A percentile compares a stretch with the other conserved stretches of the same genome.
phyloP scores from a whole-genome alignment of 2,329 filamentous ascomycete genomes.

The Rhexocercosporidium sp. region DNA sequence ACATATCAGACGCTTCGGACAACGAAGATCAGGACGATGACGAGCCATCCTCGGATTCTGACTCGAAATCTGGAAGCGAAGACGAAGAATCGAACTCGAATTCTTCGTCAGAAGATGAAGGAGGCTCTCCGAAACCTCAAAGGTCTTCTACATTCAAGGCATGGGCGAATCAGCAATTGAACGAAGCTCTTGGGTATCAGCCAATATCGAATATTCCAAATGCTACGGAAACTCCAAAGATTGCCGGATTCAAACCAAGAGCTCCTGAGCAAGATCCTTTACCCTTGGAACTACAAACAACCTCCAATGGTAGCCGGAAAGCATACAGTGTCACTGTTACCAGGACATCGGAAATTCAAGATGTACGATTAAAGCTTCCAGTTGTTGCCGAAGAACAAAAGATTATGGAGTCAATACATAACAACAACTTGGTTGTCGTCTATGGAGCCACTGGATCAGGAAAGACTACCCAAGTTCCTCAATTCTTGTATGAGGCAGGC shows the following conservation, averaged over 20 bases:
- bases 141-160: slow-evolving; percentile 80
- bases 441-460: slow-evolving; percentile 96
- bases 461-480: slow-evolving; percentile 96
- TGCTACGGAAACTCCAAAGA: slow-evolving; percentile 54
- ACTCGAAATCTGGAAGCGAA: slow-evolving; percentile 33
- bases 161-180: slow-evolving; percentile 88
- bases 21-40: slow-evolving; percentile 36
- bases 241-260: slow-evolving; percentile 68
- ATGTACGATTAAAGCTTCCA: slow-evolving; percentile 78
- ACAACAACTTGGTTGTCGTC: slow-evolving; percentile 86
- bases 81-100: slow-evolving; percentile 33
- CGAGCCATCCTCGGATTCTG: slow-evolving; percentile 11
- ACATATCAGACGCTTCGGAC: slow-evolving; percentile 38
- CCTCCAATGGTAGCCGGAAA: slow-evolving; percentile 67
- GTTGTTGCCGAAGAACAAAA: slow-evolving; percentile 95
- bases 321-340: slow-evolving; percentile 76
- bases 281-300: slow-evolving; percentile 66
- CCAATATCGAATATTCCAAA: slow-evolving; percentile 47
- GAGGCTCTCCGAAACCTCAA: slow-evolving; percentile 45
- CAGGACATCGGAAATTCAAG: slow-evolving; percentile 75
- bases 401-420: slow-evolving; percentile 97
- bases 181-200: slow-evolving; percentile 76
- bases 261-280: slow-evolving; percentile 73
- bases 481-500: slow-evolving; percentile 93
- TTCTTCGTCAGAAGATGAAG: slow-evolving; percentile 39